Base-by-base conservation (phyloP, 805 yeast species). In the Candida lessepsii region DNA sequence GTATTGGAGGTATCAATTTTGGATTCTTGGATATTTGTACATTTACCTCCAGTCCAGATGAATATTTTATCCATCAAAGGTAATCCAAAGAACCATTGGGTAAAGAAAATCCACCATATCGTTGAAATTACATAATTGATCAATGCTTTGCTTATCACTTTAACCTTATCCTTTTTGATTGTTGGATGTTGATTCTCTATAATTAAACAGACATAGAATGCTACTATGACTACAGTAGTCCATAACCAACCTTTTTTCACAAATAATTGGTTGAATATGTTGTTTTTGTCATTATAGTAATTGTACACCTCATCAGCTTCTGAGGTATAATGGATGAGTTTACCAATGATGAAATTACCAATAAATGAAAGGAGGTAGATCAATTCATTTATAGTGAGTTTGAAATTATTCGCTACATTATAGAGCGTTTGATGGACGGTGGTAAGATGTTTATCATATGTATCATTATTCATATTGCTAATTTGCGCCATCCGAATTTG, bases 241-340 rank as follows among this genome's bases (percentile, higher is more conserved):
- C 97, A 93, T 11, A 78, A 71, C 98, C 98, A 93, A 2, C 97
- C 98, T 18, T 72, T 73, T 53, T 91, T 93, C 27, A 91, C 96
- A 57, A 93, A 86, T 5, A 74, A 34, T 15, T 72, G 73, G 60
- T 91, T 91, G 45, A 90, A 55, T 13, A 88, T 23, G 55, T 87
- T 88, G 37, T 75, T 71, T 62, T 86, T 88, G 41, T 80, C 68
- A 37, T 76, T 74, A 58, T 70, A 75, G 60, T 73, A 75, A 48
- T 72, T 68, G 60, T 68, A 58, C 20, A 73, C 67, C 42, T 68
- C 71, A 37, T 72, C 80, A 13, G 55, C 43, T 14, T 74, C 75
- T 5, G 81, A 65, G 18, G 64, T 50, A 17, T 56, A 44, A 49
- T 71, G 73, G 13, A 77, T 63, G 10, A 80, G 23, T 42, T 79